Percentiles rank a stretch among this genome's conserved stretches.
Evolutionary conservation across 768 basidiomycete species (phyloP).

Genomic region (Podaxis carcinomalis): DNA sequence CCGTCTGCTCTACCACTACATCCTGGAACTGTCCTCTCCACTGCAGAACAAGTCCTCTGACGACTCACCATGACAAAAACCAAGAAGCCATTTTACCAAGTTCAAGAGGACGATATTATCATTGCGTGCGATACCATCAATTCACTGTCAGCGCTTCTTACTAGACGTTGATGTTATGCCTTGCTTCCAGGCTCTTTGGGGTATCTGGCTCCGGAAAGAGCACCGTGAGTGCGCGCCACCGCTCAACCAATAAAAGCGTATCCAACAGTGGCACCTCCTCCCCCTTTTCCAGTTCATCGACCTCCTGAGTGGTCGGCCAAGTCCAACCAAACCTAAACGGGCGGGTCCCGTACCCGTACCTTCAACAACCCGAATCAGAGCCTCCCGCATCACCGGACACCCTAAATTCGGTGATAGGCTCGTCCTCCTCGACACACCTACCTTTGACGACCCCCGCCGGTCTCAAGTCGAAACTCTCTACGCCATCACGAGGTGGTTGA

Average conservation of each 20-base stretch:
- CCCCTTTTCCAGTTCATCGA: constrained; percentile 21
- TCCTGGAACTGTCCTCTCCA: too few species aligned
- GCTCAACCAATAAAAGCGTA: not conserved
- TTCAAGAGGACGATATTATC: constrained; percentile 19
- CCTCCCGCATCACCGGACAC: constrained; percentile 19
- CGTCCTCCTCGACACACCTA: constrained; percentile 34
- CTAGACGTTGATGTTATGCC: not conserved
- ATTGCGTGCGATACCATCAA: constrained; percentile 16
- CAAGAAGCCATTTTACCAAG: not conserved
- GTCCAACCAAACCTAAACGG: constrained; percentile 13
- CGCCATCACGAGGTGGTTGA: constrained; percentile 12
- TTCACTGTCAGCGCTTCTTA: too few species aligned
- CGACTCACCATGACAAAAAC: too few species aligned
- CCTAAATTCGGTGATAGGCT: constrained; percentile 18
- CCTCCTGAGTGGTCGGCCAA: constrained; percentile 12
- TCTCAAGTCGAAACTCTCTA: constrained; percentile 14
- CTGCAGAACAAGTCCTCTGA: too few species aligned
- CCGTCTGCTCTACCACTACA: too few species aligned
- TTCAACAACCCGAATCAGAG: constrained; percentile 31
- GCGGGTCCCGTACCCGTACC: constrained; percentile 22
- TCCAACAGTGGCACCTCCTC: not conserved
- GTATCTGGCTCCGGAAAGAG: constrained; percentile 22
- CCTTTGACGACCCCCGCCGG: constrained; percentile 29
- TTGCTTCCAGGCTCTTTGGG: constrained; percentile 19
- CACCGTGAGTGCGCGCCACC: constrained; percentile 10